A percentile compares a stretch with the other conserved stretches of the same genome.
Evolutionary conservation across 805 yeast species (phyloP).

Genomic region (Candida vartiovaarae): DNA sequence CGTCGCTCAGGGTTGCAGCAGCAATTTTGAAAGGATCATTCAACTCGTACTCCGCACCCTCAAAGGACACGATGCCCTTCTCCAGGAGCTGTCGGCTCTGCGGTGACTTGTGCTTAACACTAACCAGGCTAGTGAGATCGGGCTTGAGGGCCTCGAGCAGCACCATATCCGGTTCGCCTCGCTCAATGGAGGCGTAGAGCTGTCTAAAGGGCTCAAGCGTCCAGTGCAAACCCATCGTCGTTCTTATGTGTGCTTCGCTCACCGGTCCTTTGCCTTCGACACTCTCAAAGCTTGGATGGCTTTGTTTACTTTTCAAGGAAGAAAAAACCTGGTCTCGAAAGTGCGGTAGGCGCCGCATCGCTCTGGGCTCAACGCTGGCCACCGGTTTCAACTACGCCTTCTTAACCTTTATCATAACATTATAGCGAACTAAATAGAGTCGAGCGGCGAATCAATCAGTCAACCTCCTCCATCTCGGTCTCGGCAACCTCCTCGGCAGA

Average conservation of each 20-base stretch:
- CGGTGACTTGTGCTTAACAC: constrained; percentile 38
- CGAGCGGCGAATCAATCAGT: constrained; percentile 36
- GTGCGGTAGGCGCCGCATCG: neutral
- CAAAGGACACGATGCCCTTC: constrained; percentile 40
- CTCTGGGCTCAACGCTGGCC: too few species aligned
- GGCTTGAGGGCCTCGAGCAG: constrained; percentile 26
- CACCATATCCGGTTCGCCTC: constrained; percentile 8
- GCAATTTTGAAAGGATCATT: constrained; percentile 59
- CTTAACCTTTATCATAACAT: neutral
- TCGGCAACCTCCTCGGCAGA: constrained; percentile 67
- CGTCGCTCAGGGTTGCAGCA: constrained; percentile 52
- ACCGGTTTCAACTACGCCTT: neutral
- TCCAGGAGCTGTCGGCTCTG: constrained; percentile 41
- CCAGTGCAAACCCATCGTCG: constrained; percentile 18
- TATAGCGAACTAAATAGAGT: neutral
- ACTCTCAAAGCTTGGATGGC: too few species aligned
- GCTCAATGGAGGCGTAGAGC: constrained; percentile 14
- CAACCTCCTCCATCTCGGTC: constrained; percentile 99
- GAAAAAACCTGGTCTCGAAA: neutral
- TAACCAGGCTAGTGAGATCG: constrained; percentile 39
- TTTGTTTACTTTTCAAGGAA: neutral
- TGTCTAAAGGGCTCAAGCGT: constrained; percentile 13
- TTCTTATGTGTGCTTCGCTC: neutral
- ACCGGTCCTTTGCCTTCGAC: too few species aligned
- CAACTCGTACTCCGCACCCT: constrained; percentile 47